Conservation (phyloP, 78 protist species). For the Trichosphaerium sp. region DNA sequence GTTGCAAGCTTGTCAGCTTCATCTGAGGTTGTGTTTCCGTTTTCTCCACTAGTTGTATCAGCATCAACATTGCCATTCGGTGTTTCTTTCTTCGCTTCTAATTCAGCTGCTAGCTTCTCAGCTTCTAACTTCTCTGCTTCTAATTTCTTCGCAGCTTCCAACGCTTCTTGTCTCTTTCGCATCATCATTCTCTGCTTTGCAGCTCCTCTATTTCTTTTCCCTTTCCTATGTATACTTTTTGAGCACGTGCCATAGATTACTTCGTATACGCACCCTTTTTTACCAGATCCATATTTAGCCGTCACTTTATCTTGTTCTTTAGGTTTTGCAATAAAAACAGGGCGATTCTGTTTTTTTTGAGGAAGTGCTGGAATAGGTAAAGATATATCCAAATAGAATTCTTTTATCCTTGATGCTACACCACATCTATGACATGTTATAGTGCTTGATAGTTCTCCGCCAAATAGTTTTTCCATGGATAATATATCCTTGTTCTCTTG, state of each 20-base stretch:
- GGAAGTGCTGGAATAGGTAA: slow-evolving; percentile 17
- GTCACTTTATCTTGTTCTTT: not conserved
- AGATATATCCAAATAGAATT: slow-evolving; percentile 35
- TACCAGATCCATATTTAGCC: not conserved
- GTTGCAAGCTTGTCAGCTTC: too few relatives aligned
- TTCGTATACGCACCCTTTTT: too few relatives aligned
- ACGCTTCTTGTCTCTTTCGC: not conserved
- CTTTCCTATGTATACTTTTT: too few relatives aligned
- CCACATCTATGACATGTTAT: slow-evolving; percentile 37
- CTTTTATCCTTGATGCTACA: slow-evolving; percentile 13
- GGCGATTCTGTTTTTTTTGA: not conserved
- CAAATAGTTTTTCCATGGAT: slow-evolving; percentile 30
- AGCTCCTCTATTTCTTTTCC: not conserved
- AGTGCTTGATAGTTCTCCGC: slow-evolving; percentile 27
- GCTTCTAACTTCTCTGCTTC: not conserved
- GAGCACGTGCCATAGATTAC: too few relatives aligned
- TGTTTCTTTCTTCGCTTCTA: not conserved
- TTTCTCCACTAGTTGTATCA: too few relatives aligned
- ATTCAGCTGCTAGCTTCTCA: not conserved
- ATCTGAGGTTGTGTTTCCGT: too few relatives aligned
- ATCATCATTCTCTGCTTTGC: not conserved
- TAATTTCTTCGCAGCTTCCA: not conserved
- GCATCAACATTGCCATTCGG: not conserved
- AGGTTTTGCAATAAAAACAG: not conserved
- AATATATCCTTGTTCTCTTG: slow-evolving; percentile 23